These are phyloP conservation scores for Penicillium janthinellum DNA, from an alignment of 2,329 filamentous ascomycete species.

Conservation along the genomic window DNA sequence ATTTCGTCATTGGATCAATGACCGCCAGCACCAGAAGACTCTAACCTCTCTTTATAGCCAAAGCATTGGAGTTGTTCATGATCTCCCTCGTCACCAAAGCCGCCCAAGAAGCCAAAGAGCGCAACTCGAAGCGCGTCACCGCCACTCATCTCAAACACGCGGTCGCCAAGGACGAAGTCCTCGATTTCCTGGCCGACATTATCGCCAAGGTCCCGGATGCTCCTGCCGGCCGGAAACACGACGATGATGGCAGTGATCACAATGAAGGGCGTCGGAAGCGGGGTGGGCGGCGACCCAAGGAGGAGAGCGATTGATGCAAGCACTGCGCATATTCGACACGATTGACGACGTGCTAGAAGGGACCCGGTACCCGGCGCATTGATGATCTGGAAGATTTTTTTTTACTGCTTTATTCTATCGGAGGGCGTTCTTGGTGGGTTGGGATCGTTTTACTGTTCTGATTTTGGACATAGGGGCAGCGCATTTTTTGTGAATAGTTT, in stretches of 20 bases:
- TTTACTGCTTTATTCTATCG: conserved; percentile 9
- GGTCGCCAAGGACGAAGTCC: conserved; percentile 83
- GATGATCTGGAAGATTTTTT: conserved; percentile 8
- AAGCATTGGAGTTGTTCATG: conserved; percentile 97
- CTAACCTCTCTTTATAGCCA: conserved; percentile 58
- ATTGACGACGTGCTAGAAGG: conserved; percentile 29
- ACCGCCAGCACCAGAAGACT: background rate
- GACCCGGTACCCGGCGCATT: conserved; percentile 25
- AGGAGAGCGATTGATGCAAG: conserved; percentile 38
- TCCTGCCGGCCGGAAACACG: conserved; percentile 47
- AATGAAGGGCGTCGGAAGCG: conserved; percentile 53
- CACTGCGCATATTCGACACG: conserved; percentile 15
- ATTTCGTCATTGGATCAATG: background rate
- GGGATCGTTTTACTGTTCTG: conserved; percentile 12
- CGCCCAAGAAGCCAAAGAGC: conserved; percentile 77
- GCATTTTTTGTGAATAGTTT: conserved; percentile 29
- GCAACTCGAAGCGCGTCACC: conserved; percentile 85
- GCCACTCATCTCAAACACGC: conserved; percentile 90
- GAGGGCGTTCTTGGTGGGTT: conserved; percentile 20
- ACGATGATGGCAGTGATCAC: conserved; percentile 50
- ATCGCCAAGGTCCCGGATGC: conserved; percentile 78
- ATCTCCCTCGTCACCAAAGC: conserved; percentile 88
- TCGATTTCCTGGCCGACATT: conserved; percentile 91
- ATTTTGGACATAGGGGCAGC: conserved; percentile 12
- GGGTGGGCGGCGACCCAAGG: conserved; percentile 43